A percentile compares a stretch with the other conserved stretches of the same genome.
phyloP scores from a whole-genome alignment of 352 stramenopile genomes.

The Pythium plurisporium region DNA sequence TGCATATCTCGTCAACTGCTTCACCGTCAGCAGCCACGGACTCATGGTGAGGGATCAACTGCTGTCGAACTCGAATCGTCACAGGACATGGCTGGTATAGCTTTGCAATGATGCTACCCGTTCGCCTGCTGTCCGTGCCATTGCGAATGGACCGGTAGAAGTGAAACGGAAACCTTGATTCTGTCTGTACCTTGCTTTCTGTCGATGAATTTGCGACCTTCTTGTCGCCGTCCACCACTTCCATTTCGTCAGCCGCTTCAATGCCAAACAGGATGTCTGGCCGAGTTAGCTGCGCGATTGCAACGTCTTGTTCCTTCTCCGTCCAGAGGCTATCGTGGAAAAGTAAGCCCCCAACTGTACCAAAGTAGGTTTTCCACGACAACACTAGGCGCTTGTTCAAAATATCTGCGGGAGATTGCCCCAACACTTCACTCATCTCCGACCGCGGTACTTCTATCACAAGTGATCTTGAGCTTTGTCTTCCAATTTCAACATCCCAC shows the following conservation, averaged over 20 bases:
- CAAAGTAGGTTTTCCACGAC: conserved; percentile 27
- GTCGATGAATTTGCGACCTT: background rate
- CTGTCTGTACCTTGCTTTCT: background rate
- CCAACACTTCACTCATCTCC: background rate
- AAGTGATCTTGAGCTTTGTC: conserved; percentile 18
- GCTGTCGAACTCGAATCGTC: conserved; percentile 2
- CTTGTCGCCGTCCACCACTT: background rate
- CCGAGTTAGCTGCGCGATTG: background rate
- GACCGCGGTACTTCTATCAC: conserved; percentile 15
- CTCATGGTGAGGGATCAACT: background rate
- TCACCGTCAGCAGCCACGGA: background rate
- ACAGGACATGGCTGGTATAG: conserved; percentile 16
- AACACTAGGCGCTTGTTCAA: conserved; percentile 12
- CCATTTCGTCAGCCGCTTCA: background rate
- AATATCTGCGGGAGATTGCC: background rate
- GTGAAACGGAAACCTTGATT: conserved; percentile 14
- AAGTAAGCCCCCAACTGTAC: conserved; percentile 10
- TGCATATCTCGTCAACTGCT: background rate
- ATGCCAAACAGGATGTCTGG: conserved; percentile 4
- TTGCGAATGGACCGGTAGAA: conserved; percentile 13
- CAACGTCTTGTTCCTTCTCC: background rate
- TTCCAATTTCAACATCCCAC: conserved; percentile 26
- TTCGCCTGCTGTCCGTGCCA: background rate
- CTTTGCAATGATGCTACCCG: background rate
- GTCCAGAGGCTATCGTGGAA: conserved; percentile 21